Conservation (phyloP, 306 rosid species). For the Herpetospermum pedunculosum region DNA sequence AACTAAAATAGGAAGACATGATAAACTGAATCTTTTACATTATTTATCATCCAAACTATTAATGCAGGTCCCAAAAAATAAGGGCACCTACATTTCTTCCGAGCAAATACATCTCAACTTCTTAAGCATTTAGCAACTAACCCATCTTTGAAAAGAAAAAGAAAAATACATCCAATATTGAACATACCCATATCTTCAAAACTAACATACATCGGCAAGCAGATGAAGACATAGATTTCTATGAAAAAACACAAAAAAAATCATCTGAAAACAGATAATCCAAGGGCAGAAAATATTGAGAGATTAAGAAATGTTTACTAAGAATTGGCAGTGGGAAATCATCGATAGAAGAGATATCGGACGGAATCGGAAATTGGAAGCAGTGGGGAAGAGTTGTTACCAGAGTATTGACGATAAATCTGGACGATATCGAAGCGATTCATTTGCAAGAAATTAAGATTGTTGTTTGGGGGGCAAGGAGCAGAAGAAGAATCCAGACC, state of each 20-base stretch:
- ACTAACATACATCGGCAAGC: not conserved
- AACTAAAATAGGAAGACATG: not conserved
- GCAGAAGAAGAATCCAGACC: not conserved
- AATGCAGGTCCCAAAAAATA: not conserved
- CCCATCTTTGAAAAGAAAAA: not conserved
- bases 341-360: not conserved
- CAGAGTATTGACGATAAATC: constrained; percentile 59
- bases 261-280: too few relatives aligned
- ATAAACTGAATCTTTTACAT: not conserved
- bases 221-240: not conserved
- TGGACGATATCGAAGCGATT: constrained; percentile 42
- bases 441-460: constrained; percentile 21
- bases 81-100: not conserved
- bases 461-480: not conserved
- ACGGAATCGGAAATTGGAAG: not conserved
- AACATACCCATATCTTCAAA: not conserved
- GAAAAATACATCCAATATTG: not conserved
- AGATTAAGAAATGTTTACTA: not conserved
- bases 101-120: not conserved
- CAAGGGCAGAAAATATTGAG: not conserved
- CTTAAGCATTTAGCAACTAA: not conserved
- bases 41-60: not conserved
- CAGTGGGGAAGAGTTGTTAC: constrained; percentile 25
- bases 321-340: not conserved
- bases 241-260: not conserved